Evolutionary conservation across 805 yeast species (phyloP), one percentile per base, ranked within the genome.

Genomic region (Wickerhamomyces xylosicus): DNA sequence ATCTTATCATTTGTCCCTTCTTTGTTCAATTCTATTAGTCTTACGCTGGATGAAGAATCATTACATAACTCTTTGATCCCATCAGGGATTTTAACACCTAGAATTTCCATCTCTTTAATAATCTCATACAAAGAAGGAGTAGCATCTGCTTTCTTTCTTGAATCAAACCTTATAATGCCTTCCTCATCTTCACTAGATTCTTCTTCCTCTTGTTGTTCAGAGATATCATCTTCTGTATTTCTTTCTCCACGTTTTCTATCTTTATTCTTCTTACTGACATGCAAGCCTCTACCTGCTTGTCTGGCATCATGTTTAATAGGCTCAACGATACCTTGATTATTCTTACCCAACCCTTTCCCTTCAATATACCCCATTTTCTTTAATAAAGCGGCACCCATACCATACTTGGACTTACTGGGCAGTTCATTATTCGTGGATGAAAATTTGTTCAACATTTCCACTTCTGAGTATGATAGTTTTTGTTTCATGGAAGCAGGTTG

Each of bases 271-370:
- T 59, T 47, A 31, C 69, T 55, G 20, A 74, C 89, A 37, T 95
- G 95, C 21, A 87, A 68, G 3, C 96, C 96, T 16, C 74, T 59
- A 1, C 85, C 79, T 33, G 70, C 72, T 19, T 42, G 40, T 31
- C 92, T 62, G 22, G 72, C 55, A 38, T 71, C 70, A 3, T 84
- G 80, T 44, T 84, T 80, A 6, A 90, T 77, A 0, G 97, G 97
- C n/a, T 69, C 74, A 0, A 70, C 68, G 1, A 86, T 85, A 34
- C 98, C 98, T 37, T 70, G 70, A 2, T 77, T 74, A 19, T 67
- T 56, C 5, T 63, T 63, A 2, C 98, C 98, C n/a, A 90, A 67
- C 1, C 97, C 97, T 50, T 72, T 66, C 0, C 98, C 97, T 32
- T 72, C 72, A 7, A 70, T 69, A 58, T 85, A 89, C 0, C 98